Base-by-base conservation (phyloP, 2,329 filamentous ascomycete genomes). In the Reticulascus tulasneorum region DNA sequence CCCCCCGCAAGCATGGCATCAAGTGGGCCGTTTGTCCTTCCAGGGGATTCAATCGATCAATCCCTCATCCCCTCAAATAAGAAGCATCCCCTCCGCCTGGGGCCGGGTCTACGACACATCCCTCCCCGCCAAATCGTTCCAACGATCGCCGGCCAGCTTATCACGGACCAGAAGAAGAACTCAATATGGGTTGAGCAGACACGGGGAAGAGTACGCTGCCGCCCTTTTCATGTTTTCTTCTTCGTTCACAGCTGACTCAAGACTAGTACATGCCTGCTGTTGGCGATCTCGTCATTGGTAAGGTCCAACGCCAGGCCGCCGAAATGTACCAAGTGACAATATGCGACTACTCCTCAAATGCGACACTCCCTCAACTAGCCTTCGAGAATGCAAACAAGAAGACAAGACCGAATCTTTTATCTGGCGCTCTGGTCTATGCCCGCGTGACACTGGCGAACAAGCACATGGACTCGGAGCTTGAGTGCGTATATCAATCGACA, bases 301-400 rank as follows among this genome's bases (percentile, higher is more conserved):
- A 86, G 47, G 73, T 97, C 49, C 79, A 86, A 53, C 85, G 83
- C 58, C 82, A 80, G 37, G 75, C 80, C 33, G 70, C 73, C 38
- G 93, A 97, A 50, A 75, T 77, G 56, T 96, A 86, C 71, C 82
- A 85, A 60, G 89, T 89, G 59, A 72, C 75, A 48, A 72, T 97
- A 35, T 84, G 86, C 19, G 71, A 79, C 36, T 75, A 80, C 54
- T 75, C 75, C 5, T 54, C 71, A 3, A 64, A 75, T 39, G 88
- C 86, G 1, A 69, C 86, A 13, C 79, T 97, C 1, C 88, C 86
- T 0, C 86, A 94, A 48, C 74, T 97, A 15, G 79, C 89, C n/a
- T 98, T 98, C 59, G 91, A 97, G 62, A 81, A 82, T 45, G 93
- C 89, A 13, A 88, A 84, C 28, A 93, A 90, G 62, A 97, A 97